These are phyloP conservation scores for Lablab purpureus DNA, from an alignment of 306 rosid genomes.

Conservation along the genomic window DNA sequence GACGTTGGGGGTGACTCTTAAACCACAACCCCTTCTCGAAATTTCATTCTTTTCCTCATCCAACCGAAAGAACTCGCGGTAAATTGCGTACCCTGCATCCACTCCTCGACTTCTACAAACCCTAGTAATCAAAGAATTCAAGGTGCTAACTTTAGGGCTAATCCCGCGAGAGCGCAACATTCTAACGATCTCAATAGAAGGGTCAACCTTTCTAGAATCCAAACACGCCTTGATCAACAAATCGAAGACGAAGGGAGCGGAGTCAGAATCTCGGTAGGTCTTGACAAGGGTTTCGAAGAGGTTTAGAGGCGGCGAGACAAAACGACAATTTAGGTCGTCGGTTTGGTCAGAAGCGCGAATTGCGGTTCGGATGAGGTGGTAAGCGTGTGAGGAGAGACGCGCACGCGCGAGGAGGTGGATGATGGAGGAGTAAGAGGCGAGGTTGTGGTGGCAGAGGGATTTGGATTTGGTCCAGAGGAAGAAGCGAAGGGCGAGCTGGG, in stretches of 20 bases:
- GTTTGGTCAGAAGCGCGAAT: slow-evolving; percentile 42
- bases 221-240: slow-evolving; percentile 70
- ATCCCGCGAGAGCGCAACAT: slow-evolving; percentile 72
- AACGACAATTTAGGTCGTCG: slow-evolving; percentile 18
- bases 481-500: slow-evolving; percentile 78
- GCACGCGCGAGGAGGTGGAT: slow-evolving; percentile 77
- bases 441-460: slow-evolving; percentile 70
- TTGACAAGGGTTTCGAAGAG: slow-evolving; percentile 68
- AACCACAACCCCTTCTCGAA: slow-evolving; percentile 47
- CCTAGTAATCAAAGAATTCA: slow-evolving; percentile 67
- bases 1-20: slow-evolving; percentile 63
- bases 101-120: slow-evolving; percentile 59
- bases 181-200: slow-evolving; percentile 60
- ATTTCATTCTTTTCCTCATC: slow-evolving; percentile 42
- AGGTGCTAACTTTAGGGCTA: slow-evolving; percentile 65
- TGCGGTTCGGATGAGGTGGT: slow-evolving; percentile 53
- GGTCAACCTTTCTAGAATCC: slow-evolving; percentile 60
- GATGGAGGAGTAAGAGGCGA: slow-evolving; percentile 68
- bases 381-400: slow-evolving; percentile 70
- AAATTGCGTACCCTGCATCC: slow-evolving; percentile 58
- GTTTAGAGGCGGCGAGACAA: slow-evolving; percentile 50
- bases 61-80: slow-evolving; percentile 65
- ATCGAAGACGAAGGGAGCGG: slow-evolving; percentile 86
- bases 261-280: slow-evolving; percentile 67
- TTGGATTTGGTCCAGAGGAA: slow-evolving; percentile 67